These are phyloP conservation scores for Fusarium humuli DNA, from an alignment of 2,329 filamentous ascomycete species.

Conservation along the genomic window DNA sequence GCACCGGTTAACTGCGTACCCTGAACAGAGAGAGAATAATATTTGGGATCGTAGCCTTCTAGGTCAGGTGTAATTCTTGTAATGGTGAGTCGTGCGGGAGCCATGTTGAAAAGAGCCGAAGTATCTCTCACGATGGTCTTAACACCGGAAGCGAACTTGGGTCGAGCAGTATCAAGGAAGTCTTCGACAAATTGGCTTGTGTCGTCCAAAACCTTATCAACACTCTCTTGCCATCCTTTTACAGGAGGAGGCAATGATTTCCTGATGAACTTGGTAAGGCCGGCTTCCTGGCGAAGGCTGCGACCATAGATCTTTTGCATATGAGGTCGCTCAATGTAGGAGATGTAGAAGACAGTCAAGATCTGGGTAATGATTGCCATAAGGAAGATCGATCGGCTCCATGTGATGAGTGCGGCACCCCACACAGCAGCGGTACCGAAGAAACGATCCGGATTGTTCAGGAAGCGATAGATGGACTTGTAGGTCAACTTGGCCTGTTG, in stretches of 20 bases:
- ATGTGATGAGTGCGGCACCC: conserved; percentile 93
- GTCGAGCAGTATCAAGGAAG: conserved; percentile 84
- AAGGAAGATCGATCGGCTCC: conserved; percentile 86
- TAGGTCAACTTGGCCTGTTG: conserved; percentile 90
- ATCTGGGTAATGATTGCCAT: conserved; percentile 88
- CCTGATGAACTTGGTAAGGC: conserved; percentile 90
- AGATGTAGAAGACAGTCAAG: conserved; percentile 86
- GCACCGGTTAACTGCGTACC: conserved; percentile 68
- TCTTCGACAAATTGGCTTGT: conserved; percentile 92
- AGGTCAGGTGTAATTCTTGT: conserved; percentile 83
- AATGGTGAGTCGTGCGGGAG: conserved; percentile 86
- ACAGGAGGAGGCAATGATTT: conserved; percentile 86
- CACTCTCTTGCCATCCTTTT: conserved; percentile 83
- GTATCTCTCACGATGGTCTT: conserved; percentile 90
- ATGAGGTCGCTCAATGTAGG: conserved; percentile 93
- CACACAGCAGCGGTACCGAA: conserved; percentile 95
- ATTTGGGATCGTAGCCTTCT: conserved; percentile 80
- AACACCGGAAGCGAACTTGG: conserved; percentile 87
- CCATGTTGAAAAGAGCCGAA: conserved; percentile 86
- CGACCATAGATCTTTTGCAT: conserved; percentile 98
- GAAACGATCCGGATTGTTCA: conserved; percentile 97
- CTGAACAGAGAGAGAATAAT: conserved; percentile 82
- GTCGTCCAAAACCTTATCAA: conserved; percentile 88
- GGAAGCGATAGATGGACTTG: conserved; percentile 95
- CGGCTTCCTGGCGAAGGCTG: conserved; percentile 85